Evolutionary conservation across 148 eudicot species (phyloP), one percentile per base, ranked within the genome.

Genomic region (Drosera capensis): DNA sequence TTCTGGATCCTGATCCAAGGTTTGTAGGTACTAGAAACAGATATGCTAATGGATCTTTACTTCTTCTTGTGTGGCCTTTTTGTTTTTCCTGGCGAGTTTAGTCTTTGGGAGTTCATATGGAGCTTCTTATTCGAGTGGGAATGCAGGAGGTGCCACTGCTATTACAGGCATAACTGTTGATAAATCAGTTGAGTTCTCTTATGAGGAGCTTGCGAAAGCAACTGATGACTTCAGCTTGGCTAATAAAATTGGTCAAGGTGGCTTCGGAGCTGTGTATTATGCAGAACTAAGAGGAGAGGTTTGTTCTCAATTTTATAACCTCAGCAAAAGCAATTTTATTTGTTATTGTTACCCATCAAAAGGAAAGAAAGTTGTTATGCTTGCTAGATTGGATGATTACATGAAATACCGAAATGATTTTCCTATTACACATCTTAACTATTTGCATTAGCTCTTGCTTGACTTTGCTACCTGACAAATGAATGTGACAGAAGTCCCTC

Each of bases 251-350:
- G 96, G 96, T 45, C 59, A 81, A 72, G 96, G 96, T 61, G 96
- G 96, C 28, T 87, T 82, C 59, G 96, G 94, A 42, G 74, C 80
- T 57, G 96, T 87, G 70, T 87, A 79, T 64, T 87, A 79, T 68
- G 96, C 73, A n/a, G 96, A 87, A 76, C 67, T 87, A 55, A 72
- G 86, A 68, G 90, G 94, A 63, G 94, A 87, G 94, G 96, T 87
- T 50, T 56, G 82, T 68, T 20, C n/a, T n/a, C n/a, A n/a, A n/a
- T n/a, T n/a, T n/a, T n/a, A n/a, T n/a, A n/a, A n/a, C n/a, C n/a
- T n/a, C n/a, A n/a, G n/a, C n/a, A n/a, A n/a, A n/a, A n/a, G n/a
- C n/a, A n/a, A n/a, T n/a, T n/a, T n/a, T n/a, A n/a, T n/a, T n/a
- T n/a, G 8, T 18, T 47, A 29, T 50, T 5, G 22, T 23, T n/a